Base-by-base conservation (phyloP, 352 stramenopile genomes). In the Phytophthora aleatoria region DNA sequence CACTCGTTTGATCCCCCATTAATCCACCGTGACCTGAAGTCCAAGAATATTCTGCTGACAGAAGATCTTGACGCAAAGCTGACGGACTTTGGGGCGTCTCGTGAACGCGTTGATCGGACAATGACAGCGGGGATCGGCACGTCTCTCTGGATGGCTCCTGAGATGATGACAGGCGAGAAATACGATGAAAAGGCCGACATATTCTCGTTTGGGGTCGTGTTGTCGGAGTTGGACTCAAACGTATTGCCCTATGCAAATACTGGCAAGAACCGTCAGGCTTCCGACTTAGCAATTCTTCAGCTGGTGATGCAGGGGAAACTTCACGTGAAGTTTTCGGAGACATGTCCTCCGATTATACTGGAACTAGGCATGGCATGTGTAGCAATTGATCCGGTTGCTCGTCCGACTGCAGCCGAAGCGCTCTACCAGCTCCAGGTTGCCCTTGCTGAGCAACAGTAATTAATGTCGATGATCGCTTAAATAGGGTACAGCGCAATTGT, bases 1-100 rank as follows among this genome's bases (percentile, higher is more conserved):
- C 71, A 79, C 43, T 69, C 56, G 24, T 36, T 74, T 1, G 57
- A 64, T 12, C 66, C 52, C 30, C 61, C 52, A 5, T 5, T 63
- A 13, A 53, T 68, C 24, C 60, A 68, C 24, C 60, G 60, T 3
- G 60, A 68, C 45, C 48, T 78, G 9, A 75, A 74, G 42, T 76
- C 66, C 13, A 64, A 68, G 27, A 78, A 76, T 38, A 72, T 78
- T 28, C 41, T 78, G 27, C 45, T 78, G 15, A 64, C 52, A 3
- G 43, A 48, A 16, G 39, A 71, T n/a, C 16, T 71, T 1, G 61
- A 71, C n/a, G 68, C 64, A 3, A 78, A 78, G 26, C 28, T 78
- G 26, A 80, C 74, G 13, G 77, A 83, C 50, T 83, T 85, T 60
- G 73, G 71, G 0, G 64, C 66, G 3, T 77, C 70, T 38, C 33